Evolutionary conservation across 257 asterid species (phyloP).

Genomic region (Solanum tarijense): DNA sequence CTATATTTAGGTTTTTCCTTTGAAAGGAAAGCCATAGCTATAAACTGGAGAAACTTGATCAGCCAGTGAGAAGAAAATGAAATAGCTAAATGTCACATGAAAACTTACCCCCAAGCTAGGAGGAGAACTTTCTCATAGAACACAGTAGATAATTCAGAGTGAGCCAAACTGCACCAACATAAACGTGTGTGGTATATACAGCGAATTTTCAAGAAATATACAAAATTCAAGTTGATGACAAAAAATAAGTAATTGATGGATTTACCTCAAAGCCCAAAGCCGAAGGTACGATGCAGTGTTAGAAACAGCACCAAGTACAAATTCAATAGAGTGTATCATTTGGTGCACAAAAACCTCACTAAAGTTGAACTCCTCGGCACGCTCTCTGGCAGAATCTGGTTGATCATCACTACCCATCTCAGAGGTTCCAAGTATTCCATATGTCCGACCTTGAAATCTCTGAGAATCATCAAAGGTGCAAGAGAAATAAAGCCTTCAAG

Average conservation of each 20-base stretch:
- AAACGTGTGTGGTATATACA: not conserved
- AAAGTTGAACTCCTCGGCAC: conserved; percentile 60
- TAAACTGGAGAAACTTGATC: not conserved
- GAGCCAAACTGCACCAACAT: conserved; percentile 63
- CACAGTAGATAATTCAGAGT: conserved; percentile 84
- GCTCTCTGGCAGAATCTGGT: conserved; percentile 55
- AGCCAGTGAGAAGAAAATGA: not conserved
- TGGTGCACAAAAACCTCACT: conserved; percentile 95
- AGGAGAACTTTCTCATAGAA: conserved; percentile 88
- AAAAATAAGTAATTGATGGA: not conserved
- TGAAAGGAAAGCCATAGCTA: not conserved
- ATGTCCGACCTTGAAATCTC: conserved; percentile 87
- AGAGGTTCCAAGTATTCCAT: conserved; percentile 69
- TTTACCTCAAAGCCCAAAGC: conserved; percentile 88
- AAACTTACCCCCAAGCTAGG: conserved; percentile 83
- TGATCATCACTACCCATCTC: conserved; percentile 57
- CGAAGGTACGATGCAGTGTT: conserved; percentile 93
- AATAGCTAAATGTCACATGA: not conserved
- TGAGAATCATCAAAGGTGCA: conserved; percentile 11
- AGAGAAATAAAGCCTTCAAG: not conserved
- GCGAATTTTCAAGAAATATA: not conserved
- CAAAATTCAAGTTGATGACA: not conserved
- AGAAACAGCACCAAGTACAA: conserved; percentile 91
- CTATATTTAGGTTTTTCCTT: not conserved
- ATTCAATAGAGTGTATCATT: conserved; percentile 89